phyloP scores from a whole-genome alignment of 2,329 filamentous ascomycete genomes.

The Arthrobotrys entomopaga region DNA sequence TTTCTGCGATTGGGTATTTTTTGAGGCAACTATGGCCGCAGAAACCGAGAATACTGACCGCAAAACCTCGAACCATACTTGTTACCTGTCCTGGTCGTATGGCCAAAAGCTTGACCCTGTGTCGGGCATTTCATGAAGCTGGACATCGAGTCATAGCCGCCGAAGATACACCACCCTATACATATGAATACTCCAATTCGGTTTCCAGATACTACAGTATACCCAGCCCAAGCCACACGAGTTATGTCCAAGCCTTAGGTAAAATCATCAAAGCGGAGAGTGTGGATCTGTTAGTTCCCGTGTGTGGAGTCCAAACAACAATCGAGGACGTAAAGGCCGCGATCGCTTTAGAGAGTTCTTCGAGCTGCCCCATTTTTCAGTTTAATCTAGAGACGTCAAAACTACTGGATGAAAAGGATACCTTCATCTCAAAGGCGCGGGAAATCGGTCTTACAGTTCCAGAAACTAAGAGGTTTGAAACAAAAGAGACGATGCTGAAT shows the following conservation, averaged over 20 bases:
- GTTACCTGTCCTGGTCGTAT: constrained; percentile 10
- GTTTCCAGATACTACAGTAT: constrained; percentile 17
- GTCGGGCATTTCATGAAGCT: constrained; percentile 17
- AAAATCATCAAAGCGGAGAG: constrained; percentile 1
- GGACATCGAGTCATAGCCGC: constrained; percentile 16
- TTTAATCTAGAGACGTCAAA: background rate
- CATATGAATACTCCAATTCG: constrained; percentile 15
- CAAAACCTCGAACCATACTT: constrained; percentile 1
- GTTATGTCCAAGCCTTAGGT: background rate
- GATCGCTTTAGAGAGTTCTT: constrained; percentile 5
- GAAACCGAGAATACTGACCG: background rate
- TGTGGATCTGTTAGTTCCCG: constrained; percentile 16
- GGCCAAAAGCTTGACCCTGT: constrained; percentile 9
- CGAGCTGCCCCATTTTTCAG: constrained; percentile 4
- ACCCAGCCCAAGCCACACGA: background rate
- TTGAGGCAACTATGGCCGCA: background rate
- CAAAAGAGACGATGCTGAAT: constrained; percentile 66
- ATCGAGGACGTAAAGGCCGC: constrained; percentile 11
- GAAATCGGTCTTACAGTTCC: constrained; percentile 69
- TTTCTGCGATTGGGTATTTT: background rate
- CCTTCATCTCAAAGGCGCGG: constrained; percentile 71
- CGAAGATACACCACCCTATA: constrained; percentile 1
- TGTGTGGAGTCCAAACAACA: constrained; percentile 3
- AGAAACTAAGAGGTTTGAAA: constrained; percentile 68
- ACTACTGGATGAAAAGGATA: constrained; percentile 71